phyloP scores from a whole-genome alignment of 2,329 filamentous ascomycete species.

The Fusarium vanettenii region DNA sequence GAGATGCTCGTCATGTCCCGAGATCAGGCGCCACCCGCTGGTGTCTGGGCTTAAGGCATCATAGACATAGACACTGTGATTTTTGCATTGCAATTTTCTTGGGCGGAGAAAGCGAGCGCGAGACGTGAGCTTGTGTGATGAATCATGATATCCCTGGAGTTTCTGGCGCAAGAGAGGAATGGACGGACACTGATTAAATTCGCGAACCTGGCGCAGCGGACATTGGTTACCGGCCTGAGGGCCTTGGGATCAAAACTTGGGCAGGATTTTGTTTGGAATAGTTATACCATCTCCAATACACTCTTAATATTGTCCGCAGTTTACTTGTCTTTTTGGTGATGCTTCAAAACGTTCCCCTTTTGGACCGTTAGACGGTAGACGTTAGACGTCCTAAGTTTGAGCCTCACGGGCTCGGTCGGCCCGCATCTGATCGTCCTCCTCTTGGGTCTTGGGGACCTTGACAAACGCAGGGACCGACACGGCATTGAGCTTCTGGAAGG shows the following conservation, averaged over 20 bases:
- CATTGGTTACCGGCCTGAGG: slow-evolving; percentile 24
- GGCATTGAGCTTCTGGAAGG: slow-evolving; percentile 25
- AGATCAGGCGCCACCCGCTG: slow-evolving; percentile 38
- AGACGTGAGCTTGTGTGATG: slow-evolving; percentile 36
- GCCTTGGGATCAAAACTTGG: slow-evolving; percentile 26
- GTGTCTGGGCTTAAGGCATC: slow-evolving; percentile 40
- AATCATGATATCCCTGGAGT: slow-evolving; percentile 44
- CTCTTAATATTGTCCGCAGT: slow-evolving; percentile 29
- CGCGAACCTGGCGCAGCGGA: slow-evolving; percentile 27
- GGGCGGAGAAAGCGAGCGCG: slow-evolving; percentile 19
- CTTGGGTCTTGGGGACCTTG: slow-evolving; percentile 11
- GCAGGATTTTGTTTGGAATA: slow-evolving; percentile 32
- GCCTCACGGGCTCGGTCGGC: slow-evolving; percentile 11
- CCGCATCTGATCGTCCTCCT: slow-evolving; percentile 15
- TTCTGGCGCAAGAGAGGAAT: slow-evolving; percentile 33
- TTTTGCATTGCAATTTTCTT: slow-evolving; percentile 24
- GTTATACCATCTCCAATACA: slow-evolving; percentile 41
- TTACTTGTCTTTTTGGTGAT: too few relatives aligned
- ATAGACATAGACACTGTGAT: slow-evolving; percentile 11
- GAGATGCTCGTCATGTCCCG: slow-evolving; percentile 46
- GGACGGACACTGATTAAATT: slow-evolving; percentile 21
- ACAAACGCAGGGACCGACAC: slow-evolving; percentile 21
- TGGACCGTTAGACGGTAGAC: background rate
- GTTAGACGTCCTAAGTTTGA: background rate
- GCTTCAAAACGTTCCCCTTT: background rate